Evolutionary conservation across 2,329 filamentous ascomycete genomes (phyloP), one percentile per base, ranked within the genome.

Genomic region (Paraphaeosphaeria sporulosa): DNA sequence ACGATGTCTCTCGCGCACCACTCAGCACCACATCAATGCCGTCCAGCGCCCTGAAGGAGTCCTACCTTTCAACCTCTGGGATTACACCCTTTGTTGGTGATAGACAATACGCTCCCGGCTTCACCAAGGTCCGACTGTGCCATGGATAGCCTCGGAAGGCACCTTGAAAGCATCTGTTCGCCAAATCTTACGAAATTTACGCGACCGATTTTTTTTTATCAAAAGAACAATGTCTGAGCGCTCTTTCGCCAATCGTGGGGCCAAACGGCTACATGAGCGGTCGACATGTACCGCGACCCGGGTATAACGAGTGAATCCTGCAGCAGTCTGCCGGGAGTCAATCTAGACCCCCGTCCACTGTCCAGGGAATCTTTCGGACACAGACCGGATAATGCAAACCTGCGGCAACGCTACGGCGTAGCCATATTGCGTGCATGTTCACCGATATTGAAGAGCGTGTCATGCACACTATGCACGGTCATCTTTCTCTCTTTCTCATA

Each of bases 341-440:
- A 50, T 21, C 10, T 38, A 32, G 32, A n/a, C 48, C 32, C 30
- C 32, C 10, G 48, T 38, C 19, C 32, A 23, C 3, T 17, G 2
- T 25, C 48, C 32, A 38, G 48, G 19, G 23, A 23, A 51, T 17
- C 12, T 21, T 15, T 43, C 51, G 32, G 21, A 43, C 34, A 32
- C 38, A 54, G 21, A 43, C 50, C 36, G 36, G 50, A 53, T 40
- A 32, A 54, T 44, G 51, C 38, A 34, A 6, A 25, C 23, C 1
- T 54, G 51, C 51, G 51, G 51, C 51, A 25, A 21, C 38, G 36
- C 17, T 38, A 30, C 48, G 30, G 48, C 48, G 48, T 30, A 32
- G 49, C 38, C 23, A 54, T 40, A 44, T 54, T 54, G 51, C 51
- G 51, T 32, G 51, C 51, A 54, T n/a, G 12, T 10, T 36, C 15